Evolutionary conservation across 1,284 basidiomycete genomes (phyloP).

Genomic region (Puccinia polysora): DNA sequence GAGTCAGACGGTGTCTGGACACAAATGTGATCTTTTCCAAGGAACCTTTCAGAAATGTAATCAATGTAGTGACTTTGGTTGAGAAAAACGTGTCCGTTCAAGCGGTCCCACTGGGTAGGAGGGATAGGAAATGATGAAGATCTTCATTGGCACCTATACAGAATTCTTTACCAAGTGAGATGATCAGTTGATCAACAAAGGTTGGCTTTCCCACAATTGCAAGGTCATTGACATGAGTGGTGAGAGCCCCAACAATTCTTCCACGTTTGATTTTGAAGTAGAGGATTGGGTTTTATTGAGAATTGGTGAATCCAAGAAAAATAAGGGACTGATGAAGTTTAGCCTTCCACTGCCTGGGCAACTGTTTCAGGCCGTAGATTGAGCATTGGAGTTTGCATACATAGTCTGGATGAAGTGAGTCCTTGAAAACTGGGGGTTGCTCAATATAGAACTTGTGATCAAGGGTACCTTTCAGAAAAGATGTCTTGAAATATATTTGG

Average conservation of each 20-base stretch:
- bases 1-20: too few relatives aligned
- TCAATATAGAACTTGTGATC: too few relatives aligned
- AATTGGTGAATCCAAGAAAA: neutral
- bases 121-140: neutral
- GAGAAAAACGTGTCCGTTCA: neutral
- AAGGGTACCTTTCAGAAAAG: too few relatives aligned
- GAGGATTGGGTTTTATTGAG: conserved; percentile 2
- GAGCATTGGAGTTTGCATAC: neutral
- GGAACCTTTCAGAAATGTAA: neutral
- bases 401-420: neutral
- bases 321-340: neutral
- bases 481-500: too few relatives aligned
- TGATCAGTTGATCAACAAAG: neutral
- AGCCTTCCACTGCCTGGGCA: neutral
- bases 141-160: too few relatives aligned
- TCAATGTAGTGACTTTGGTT: conserved; percentile 1
- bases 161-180: neutral
- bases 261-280: neutral
- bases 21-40: neutral
- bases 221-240: conserved; percentile 8
- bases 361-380: conserved; percentile 5
- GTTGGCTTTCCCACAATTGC: neutral
- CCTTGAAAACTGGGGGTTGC: neutral
- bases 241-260: neutral
- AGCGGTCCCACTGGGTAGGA: neutral